These are phyloP conservation scores for Debaryomyces coudertii DNA, from an alignment of 1,139 yeast species.

Conservation along the genomic window DNA sequence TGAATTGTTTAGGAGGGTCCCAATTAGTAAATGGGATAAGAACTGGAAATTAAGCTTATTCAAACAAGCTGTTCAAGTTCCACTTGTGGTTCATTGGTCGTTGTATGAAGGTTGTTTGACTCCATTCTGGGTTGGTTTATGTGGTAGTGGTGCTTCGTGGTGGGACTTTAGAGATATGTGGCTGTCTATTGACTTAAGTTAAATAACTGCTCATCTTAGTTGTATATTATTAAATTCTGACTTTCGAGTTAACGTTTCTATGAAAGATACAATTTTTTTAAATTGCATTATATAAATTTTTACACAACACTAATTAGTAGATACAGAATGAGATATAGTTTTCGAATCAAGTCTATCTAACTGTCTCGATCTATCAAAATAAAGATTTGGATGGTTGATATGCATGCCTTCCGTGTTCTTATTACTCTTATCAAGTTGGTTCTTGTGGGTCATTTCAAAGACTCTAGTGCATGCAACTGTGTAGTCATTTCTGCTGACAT, in stretches of 20 bases:
- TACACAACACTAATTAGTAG: conserved; percentile 4
- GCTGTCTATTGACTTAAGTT: conserved; percentile 38
- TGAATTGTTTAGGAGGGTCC: conserved; percentile 47
- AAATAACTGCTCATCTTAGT: neutral
- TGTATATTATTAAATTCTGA: neutral
- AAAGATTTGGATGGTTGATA: conserved; percentile 85
- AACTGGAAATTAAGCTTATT: conserved; percentile 42
- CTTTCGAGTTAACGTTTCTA: neutral
- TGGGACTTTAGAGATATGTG: conserved; percentile 46
- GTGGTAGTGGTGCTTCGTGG: conserved; percentile 53
- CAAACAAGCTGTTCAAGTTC: conserved; percentile 50
- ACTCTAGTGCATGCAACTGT: conserved; percentile 91
- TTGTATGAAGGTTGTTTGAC: conserved; percentile 55
- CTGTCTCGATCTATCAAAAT: conserved; percentile 74
- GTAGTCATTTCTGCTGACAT: conserved; percentile 66
- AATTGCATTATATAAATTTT: neutral
- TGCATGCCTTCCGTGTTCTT: conserved; percentile 44
- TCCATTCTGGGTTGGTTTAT: conserved; percentile 55
- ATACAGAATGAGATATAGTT: conserved; percentile 1
- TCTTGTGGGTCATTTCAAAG: conserved; percentile 75
- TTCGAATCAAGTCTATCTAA: conserved; percentile 27
- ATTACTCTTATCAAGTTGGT: conserved; percentile 38
- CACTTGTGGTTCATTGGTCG: conserved; percentile 63
- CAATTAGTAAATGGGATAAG: conserved; percentile 39
- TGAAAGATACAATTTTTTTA: neutral